These are phyloP conservation scores for Hanseniaspora nectarophila DNA, from an alignment of 805 yeast genomes.

Conservation along the genomic window DNA sequence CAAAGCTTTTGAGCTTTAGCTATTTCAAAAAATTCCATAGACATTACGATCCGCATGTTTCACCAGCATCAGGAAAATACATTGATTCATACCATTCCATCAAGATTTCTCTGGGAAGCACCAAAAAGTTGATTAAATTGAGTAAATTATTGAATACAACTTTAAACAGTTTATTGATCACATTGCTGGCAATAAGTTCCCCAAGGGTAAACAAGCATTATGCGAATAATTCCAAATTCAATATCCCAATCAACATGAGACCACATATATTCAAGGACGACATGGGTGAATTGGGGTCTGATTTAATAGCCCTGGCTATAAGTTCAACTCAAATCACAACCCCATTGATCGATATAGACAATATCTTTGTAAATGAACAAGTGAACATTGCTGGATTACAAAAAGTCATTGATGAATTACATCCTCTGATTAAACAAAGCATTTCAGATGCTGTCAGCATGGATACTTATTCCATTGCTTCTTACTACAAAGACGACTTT, in stretches of 20 bases:
- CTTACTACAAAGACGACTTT: background rate
- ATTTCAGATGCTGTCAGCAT: background rate
- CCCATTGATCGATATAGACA: background rate
- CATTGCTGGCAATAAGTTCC: background rate
- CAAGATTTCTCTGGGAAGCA: background rate
- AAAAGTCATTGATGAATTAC: background rate
- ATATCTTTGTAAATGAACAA: background rate
- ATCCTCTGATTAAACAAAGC: background rate
- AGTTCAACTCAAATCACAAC: constrained; percentile 5
- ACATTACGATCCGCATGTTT: background rate
- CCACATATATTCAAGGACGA: background rate
- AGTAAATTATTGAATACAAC: constrained; percentile 2
- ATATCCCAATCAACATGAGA: constrained; percentile 10
- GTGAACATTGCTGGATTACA: background rate
- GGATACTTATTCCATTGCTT: constrained; percentile 7
- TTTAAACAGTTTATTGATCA: background rate
- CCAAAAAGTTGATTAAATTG: background rate
- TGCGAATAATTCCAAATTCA: background rate
- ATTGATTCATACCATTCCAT: background rate
- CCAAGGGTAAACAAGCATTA: background rate
- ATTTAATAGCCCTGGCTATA: constrained; percentile 4
- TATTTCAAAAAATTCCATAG: background rate
- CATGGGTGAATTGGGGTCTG: background rate
- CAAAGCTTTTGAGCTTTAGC: background rate
- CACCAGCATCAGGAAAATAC: background rate